Base-by-base conservation (phyloP, 2,329 filamentous ascomycete species). In the Penicillium sp. region DNA sequence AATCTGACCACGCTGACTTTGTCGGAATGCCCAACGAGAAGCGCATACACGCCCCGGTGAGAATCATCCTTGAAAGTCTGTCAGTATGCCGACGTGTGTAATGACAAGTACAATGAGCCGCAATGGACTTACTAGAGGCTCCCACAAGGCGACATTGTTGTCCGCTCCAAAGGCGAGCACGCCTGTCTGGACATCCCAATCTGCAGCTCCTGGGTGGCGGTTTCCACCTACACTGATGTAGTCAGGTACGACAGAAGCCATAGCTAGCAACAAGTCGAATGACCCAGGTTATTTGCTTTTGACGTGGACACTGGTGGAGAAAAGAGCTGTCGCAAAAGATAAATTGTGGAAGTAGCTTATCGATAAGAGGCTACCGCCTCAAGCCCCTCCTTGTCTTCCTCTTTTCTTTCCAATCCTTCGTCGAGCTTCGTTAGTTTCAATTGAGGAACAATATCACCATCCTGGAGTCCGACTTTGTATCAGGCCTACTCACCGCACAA, bases 101-200 rank as follows among this genome's bases (percentile, higher is more conserved):
- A 54, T 27, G 22, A 11, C 26, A 16, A 45, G 24, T 46, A 19
- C 57, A 53, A 48, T 45, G 8, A 22, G 22, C 43, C 22, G 37
- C 33, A 46, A 46, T 57, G 13, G 27, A 78, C 87, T 76, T 81
- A 93, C 90, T 71, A 82, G 75, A 55, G 92, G 92, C 71, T 87
- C 81, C 95, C 95, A 99, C 42, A 98, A 72, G 44, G 92, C 93
- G 66, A 99, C 84, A 76, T 95, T 95, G 65, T 88, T 87, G 75
- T 96, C 91, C 9, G 93, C 89, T 31, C 95, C 95, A 78, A 91
- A 99, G 29, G 92, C 95, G 53, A 99, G 81, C 45, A 92, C 72
- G 10, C 89, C 90, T 21, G 79, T 79, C 61, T 82, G 78, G 21
- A 77, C 71, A 70, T 90, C 87, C 95, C 95, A 99, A 77, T 98